Conservation (phyloP, 768 basidiomycete genomes). For the Leccinum uliginosum region DNA sequence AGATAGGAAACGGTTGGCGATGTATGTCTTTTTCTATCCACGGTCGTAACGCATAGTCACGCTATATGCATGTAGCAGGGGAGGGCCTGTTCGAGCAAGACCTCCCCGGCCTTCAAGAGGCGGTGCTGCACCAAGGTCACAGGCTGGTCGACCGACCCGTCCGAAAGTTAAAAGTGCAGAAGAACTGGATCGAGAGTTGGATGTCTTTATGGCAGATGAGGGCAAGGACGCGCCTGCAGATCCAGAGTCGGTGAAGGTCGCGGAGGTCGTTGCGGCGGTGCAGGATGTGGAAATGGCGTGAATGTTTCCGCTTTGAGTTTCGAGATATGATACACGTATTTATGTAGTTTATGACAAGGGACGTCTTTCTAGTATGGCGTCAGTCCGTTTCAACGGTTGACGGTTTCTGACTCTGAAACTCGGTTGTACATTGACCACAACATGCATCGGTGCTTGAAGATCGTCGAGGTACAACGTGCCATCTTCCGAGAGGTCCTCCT, state of each 20-base stretch:
- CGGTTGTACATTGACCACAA: background rate
- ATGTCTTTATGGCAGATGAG: constrained; percentile 76
- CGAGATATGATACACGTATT: constrained; percentile 8
- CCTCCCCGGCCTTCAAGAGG: constrained; percentile 23
- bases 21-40: constrained; percentile 6
- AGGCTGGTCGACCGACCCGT: constrained; percentile 28
- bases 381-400: background rate
- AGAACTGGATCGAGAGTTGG: constrained; percentile 85
- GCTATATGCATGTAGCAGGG: constrained; percentile 18
- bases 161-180: constrained; percentile 70
- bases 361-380: background rate
- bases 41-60: background rate
- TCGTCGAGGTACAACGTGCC: constrained; percentile 24
- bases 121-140: constrained; percentile 15
- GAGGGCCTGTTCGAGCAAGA: constrained; percentile 47
- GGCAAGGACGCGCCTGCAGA: constrained; percentile 20
- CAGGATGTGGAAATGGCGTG: constrained; percentile 57
- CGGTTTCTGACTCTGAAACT: background rate
- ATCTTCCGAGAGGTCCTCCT: constrained; percentile 18
- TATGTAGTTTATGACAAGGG: constrained; percentile 17
- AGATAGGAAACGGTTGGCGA: constrained; percentile 3
- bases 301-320: background rate
- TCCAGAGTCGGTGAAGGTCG: constrained; percentile 13
- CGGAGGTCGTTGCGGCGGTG: constrained; percentile 7
- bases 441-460: constrained; percentile 26